A percentile compares a stretch with the other conserved stretches of the same genome.
Evolutionary conservation across 1,284 basidiomycete genomes (phyloP).

Genomic region (Ustilago lituana): DNA sequence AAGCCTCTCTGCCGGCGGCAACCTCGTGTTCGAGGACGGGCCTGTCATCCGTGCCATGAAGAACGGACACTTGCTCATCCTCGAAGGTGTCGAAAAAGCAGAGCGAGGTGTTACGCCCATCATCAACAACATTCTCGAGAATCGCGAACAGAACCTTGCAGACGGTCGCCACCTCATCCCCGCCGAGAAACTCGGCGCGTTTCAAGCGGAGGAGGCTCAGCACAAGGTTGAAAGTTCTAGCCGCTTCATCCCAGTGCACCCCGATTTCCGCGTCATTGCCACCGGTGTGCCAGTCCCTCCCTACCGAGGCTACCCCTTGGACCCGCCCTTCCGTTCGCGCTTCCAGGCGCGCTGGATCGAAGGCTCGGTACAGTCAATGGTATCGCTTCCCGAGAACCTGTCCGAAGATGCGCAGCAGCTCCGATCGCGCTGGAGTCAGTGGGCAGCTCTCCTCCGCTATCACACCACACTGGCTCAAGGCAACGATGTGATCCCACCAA

Average conservation of each 20-base stretch:
- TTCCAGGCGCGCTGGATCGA: constrained; percentile 68
- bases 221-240: constrained; percentile 15
- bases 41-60: constrained; percentile 68
- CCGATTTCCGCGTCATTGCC: constrained; percentile 68
- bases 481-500: constrained; percentile 58
- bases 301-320: constrained; percentile 67
- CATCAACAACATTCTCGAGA: constrained; percentile 68
- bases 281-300: constrained; percentile 66
- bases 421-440: constrained; percentile 51
- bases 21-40: constrained; percentile 65
- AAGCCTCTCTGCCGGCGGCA: constrained; percentile 61
- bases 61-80: constrained; percentile 65
- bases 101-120: constrained; percentile 66
- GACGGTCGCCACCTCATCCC: constrained; percentile 68
- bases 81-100: constrained; percentile 68
- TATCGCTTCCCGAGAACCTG: constrained; percentile 30
- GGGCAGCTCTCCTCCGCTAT: constrained; percentile 52
- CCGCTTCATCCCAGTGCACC: constrained; percentile 65
- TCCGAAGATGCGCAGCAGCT: constrained; percentile 43
- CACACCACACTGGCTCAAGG: constrained; percentile 56
- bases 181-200: constrained; percentile 58
- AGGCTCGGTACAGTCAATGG: constrained; percentile 50
- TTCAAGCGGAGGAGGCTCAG: constrained; percentile 31
- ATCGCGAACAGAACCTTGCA: constrained; percentile 65
- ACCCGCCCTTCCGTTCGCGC: constrained; percentile 68